phyloP scores from a whole-genome alignment of 176 grass and related monocot species.

The Phoenix dactylifera region DNA sequence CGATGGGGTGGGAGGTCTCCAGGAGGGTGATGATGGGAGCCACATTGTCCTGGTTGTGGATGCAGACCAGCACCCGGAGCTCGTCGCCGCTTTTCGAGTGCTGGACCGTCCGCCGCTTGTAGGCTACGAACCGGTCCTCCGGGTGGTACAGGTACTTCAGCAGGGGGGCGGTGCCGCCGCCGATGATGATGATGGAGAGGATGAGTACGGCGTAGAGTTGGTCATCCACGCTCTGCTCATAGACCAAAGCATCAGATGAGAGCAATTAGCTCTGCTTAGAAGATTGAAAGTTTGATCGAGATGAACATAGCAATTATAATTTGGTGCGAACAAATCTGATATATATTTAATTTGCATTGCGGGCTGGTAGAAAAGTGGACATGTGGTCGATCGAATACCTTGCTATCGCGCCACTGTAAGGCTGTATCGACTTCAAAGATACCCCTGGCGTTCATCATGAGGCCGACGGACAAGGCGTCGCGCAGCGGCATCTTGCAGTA shows the following conservation, averaged over 20 bases:
- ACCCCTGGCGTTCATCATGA: conserved; percentile 86
- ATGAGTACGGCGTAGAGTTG: conserved; percentile 45
- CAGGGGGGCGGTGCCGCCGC: conserved; percentile 22
- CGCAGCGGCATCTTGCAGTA: conserved; percentile 38
- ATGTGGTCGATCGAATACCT: background rate
- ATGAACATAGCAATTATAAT: too few relatives aligned
- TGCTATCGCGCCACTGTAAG: conserved; percentile 22
- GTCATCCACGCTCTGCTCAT: conserved; percentile 23
- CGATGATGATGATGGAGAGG: conserved; percentile 36
- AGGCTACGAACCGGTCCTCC: conserved; percentile 57
- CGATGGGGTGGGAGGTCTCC: conserved; percentile 33
- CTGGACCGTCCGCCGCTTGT: conserved; percentile 49
- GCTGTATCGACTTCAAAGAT: conserved; percentile 46
- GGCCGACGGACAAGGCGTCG: conserved; percentile 35
- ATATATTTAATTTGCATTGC: too few relatives aligned
- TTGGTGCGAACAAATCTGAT: too few relatives aligned
- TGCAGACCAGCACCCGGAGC: conserved; percentile 54
- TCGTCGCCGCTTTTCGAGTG: conserved; percentile 44
- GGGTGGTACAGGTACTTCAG: conserved; percentile 68
- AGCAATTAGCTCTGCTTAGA: background rate
- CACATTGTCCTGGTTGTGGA: conserved; percentile 62
- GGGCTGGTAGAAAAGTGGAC: background rate
- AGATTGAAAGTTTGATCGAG: background rate
- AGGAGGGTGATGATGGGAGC: conserved; percentile 44
- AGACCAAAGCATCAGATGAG: background rate